Percentiles rank a stretch among this genome's conserved stretches.
phyloP scores from a whole-genome alignment of 1,139 yeast genomes.

The Pichia terricola region DNA sequence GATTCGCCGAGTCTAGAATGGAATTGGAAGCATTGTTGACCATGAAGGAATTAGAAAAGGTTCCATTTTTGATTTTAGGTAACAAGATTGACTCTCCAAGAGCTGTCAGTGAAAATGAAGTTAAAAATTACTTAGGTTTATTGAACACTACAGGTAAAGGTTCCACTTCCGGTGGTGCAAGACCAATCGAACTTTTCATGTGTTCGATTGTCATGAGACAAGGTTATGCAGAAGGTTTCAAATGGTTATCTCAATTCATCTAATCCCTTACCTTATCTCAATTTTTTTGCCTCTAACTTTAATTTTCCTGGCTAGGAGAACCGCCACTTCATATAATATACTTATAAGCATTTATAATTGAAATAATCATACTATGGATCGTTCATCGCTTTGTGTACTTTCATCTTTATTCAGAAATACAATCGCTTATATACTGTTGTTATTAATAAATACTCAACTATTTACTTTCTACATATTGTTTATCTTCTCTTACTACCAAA shows the following conservation, averaged over 20 bases:
- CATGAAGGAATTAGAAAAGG: constrained; percentile 81
- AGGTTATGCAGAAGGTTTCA: constrained; percentile 93
- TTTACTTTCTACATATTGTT: background rate
- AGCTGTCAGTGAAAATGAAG: constrained; percentile 93
- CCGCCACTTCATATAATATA: background rate
- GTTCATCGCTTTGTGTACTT: too few species aligned
- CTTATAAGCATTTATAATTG: background rate
- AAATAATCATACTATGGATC: too few species aligned
- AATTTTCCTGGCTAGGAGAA: background rate
- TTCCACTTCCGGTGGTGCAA: constrained; percentile 59
- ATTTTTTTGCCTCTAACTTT: background rate
- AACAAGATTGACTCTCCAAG: constrained; percentile 91
- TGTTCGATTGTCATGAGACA: constrained; percentile 96
- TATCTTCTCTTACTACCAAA: constrained; percentile 26
- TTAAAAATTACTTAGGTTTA: constrained; percentile 83
- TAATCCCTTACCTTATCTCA: constrained; percentile 24
- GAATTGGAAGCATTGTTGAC: constrained; percentile 88
- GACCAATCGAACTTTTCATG: constrained; percentile 96
- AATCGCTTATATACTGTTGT: too few species aligned
- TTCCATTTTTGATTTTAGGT: constrained; percentile 90
- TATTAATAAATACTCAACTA: too few species aligned
- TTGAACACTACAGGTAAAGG: constrained; percentile 85
- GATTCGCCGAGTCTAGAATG: constrained; percentile 89
- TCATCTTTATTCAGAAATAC: too few species aligned
- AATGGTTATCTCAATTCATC: constrained; percentile 92